Percentiles rank a stretch among this genome's conserved stretches.
Evolutionary conservation across 176 grass and related monocot genomes (phyloP).

Genomic region (Aegilops sharonensis): DNA sequence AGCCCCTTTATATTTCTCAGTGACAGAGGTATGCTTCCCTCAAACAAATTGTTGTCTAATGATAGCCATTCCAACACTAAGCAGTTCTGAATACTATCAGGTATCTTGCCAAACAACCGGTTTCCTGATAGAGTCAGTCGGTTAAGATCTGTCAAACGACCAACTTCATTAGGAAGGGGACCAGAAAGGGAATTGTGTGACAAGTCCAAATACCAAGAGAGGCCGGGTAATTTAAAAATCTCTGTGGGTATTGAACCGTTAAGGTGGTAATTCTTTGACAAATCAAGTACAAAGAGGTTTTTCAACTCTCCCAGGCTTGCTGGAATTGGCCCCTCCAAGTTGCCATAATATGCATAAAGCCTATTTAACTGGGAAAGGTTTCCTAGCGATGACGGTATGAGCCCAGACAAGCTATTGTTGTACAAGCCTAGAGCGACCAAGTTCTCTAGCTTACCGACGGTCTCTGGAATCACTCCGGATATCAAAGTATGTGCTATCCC

Average conservation of each 20-base stretch:
- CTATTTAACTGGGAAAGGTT: neutral
- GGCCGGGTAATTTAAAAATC: too few relatives aligned
- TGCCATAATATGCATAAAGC: neutral
- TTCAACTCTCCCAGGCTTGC: neutral
- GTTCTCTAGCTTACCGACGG: conserved; percentile 15
- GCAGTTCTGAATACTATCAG: conserved; percentile 21
- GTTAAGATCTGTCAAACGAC: conserved; percentile 9
- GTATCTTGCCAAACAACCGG: conserved; percentile 30
- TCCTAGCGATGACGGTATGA: conserved; percentile 15
- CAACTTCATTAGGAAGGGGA: neutral
- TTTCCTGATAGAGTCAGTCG: conserved; percentile 22
- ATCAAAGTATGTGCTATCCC: neutral
- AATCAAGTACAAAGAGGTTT: too few relatives aligned
- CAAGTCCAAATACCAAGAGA: too few relatives aligned
- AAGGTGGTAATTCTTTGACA: too few relatives aligned
- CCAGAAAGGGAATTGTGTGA: neutral
- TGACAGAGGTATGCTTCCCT: conserved; percentile 33
- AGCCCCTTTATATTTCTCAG: too few relatives aligned
- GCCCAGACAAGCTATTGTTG: neutral
- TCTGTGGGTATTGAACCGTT: too few relatives aligned
- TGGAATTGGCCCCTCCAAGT: conserved; percentile 28
- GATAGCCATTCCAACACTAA: conserved; percentile 15
- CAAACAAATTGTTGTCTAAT: conserved; percentile 32
- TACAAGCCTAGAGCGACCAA: neutral
- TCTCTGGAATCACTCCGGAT: conserved; percentile 16